phyloP scores from a whole-genome alignment of 164 flowering plant genomes.

The Chimonanthus salicifolius region DNA sequence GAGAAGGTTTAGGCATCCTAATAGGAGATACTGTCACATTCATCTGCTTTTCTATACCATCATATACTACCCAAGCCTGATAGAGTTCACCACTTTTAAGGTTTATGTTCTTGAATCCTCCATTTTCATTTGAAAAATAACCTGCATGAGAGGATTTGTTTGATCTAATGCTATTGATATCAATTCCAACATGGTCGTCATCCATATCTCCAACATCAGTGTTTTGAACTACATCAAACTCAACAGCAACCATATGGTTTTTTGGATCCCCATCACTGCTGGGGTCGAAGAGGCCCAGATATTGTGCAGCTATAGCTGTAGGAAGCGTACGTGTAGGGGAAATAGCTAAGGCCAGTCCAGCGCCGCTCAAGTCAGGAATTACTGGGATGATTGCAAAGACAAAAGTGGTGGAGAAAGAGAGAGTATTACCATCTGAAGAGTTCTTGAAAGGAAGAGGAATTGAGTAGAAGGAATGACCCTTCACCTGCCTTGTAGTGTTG shows the following conservation, averaged over 20 bases:
- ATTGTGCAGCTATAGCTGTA: conserved; percentile 1
- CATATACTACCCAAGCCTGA: conserved; percentile 28
- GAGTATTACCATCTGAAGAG: neutral
- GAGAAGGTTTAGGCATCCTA: conserved; percentile 28
- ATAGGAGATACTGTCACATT: conserved; percentile 25
- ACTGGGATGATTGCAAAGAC: conserved; percentile 22
- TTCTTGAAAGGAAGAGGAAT: conserved; percentile 15
- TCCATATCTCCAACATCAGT: conserved; percentile 9
- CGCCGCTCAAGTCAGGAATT: conserved; percentile 3
- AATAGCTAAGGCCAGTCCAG: conserved; percentile 24
- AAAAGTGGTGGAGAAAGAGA: conserved; percentile 29
- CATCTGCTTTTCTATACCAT: conserved; percentile 7
- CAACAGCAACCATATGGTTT: conserved; percentile 20
- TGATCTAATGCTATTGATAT: conserved; percentile 18
- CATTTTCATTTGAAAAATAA: conserved; percentile 9
- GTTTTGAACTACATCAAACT: conserved; percentile 18
- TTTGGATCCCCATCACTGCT: conserved; percentile 6
- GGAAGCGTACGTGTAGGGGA: conserved; percentile 14
- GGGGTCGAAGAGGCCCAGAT: conserved; percentile 22
- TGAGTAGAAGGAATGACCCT: conserved; percentile 16
- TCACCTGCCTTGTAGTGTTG: neutral
- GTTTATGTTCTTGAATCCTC: conserved; percentile 4
- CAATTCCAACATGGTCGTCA: conserved; percentile 22
- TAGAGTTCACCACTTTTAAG: conserved; percentile 16
- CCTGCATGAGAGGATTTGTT: conserved; percentile 7